Conservation (phyloP, 805 yeast genomes). For the Saturnispora sekii region DNA sequence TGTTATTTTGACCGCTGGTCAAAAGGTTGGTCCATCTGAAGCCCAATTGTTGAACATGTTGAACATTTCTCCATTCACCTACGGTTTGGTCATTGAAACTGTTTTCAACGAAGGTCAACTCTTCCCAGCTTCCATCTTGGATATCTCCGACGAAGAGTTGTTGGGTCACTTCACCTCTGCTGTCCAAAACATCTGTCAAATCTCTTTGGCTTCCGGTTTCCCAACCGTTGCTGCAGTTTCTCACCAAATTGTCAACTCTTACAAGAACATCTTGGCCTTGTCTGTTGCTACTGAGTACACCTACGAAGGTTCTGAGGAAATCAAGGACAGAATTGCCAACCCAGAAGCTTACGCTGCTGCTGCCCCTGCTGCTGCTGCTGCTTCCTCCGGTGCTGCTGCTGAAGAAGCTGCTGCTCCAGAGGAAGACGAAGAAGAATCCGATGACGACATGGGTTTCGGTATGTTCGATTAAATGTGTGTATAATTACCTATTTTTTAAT, state of each 20-base stretch:
- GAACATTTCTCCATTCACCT: slow-evolving; percentile 99
- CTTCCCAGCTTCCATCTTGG: slow-evolving; percentile 94
- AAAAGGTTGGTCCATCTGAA: slow-evolving; percentile 97
- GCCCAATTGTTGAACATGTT: slow-evolving; percentile 98
- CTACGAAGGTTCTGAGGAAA: slow-evolving; percentile 97
- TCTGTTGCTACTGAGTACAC: slow-evolving; percentile 98
- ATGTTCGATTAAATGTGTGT: slow-evolving; percentile 71
- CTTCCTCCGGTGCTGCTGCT: slow-evolving; percentile 47
- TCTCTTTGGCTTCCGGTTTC: slow-evolving; percentile 97
- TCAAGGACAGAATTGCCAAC: slow-evolving; percentile 99
- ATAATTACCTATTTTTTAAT: neutral
- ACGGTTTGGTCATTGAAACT: slow-evolving; percentile 94
- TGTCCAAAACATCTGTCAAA: slow-evolving; percentile 84
- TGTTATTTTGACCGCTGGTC: slow-evolving; percentile 80
- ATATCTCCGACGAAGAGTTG: slow-evolving; percentile 96
- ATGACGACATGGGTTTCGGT: slow-evolving; percentile 92
- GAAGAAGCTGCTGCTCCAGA: slow-evolving; percentile 66
- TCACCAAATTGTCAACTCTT: slow-evolving; percentile 97
- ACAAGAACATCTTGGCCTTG: slow-evolving; percentile 96
- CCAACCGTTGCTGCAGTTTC: slow-evolving; percentile 99
- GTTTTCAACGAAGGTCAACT: slow-evolving; percentile 98
- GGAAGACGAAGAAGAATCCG: slow-evolving; percentile 38
- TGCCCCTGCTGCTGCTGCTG: slow-evolving; percentile 94
- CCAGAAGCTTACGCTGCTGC: slow-evolving; percentile 99
- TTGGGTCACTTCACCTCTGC: slow-evolving; percentile 88